These are phyloP conservation scores for Solanum virginianum DNA, from an alignment of 257 asterid species.

Conservation along the genomic window DNA sequence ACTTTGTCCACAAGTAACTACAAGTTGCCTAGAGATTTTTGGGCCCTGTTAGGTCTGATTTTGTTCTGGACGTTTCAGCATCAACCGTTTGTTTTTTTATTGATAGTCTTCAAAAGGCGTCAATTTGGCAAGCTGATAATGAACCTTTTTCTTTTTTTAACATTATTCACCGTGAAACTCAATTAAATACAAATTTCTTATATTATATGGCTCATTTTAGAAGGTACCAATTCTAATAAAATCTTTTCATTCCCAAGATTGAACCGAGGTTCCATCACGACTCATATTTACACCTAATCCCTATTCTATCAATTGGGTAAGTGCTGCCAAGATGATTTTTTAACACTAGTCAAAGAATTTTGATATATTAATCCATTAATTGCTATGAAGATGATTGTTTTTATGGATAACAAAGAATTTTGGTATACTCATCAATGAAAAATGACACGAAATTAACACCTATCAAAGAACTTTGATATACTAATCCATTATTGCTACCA, in stretches of 20 bases:
- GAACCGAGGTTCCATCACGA: not conserved
- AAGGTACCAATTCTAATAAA: not conserved
- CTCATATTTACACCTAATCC: too few relatives aligned
- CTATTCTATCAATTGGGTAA: not conserved
- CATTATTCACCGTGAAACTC: too few relatives aligned
- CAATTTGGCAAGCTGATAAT: not conserved
- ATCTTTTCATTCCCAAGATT: not conserved
- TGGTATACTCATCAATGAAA: not conserved
- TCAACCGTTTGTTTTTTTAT: not conserved
- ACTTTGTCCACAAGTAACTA: not conserved
- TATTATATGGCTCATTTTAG: too few relatives aligned
- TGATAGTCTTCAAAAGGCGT: not conserved
- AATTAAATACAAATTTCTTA: too few relatives aligned
- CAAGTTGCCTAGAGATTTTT: not conserved
- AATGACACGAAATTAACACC: not conserved
- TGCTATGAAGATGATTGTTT: not conserved
- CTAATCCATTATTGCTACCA: not conserved
- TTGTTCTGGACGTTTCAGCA: not conserved
- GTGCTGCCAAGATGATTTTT: not conserved
- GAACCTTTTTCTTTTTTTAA: not conserved
- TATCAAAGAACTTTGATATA: not conserved
- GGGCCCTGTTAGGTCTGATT: not conserved
- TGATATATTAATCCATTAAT: not conserved
- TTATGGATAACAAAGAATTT: not conserved
- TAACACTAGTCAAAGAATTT: not conserved